Evolutionary conservation across 1,284 basidiomycete species (phyloP).

Genomic region (Moesziomyces globuligerus): DNA sequence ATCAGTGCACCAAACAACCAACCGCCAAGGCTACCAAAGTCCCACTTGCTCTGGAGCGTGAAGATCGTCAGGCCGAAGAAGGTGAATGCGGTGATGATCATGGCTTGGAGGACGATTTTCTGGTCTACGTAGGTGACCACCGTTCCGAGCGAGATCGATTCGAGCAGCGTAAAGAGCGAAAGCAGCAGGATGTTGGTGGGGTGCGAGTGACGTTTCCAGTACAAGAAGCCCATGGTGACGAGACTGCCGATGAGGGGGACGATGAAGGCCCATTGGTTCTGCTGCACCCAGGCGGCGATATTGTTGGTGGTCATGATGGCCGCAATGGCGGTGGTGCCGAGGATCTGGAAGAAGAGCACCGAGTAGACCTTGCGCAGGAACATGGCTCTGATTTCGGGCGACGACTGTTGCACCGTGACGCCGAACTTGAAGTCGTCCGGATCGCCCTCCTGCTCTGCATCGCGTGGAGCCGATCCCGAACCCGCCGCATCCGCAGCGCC

Average conservation of each 20-base stretch:
- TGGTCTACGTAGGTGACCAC: slow-evolving; percentile 80
- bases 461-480: slow-evolving; percentile 18
- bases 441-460: slow-evolving; percentile 56
- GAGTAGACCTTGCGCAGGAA: slow-evolving; percentile 63
- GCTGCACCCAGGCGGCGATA: slow-evolving; percentile 53
- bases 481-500: slow-evolving; percentile 30
- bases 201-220: slow-evolving; percentile 86
- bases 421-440: slow-evolving; percentile 65
- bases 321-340: slow-evolving; percentile 58
- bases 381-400: slow-evolving; percentile 61
- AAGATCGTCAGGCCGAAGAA: slow-evolving; percentile 83
- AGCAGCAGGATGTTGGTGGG: slow-evolving; percentile 83
- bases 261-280: slow-evolving; percentile 59
- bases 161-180: slow-evolving; percentile 69
- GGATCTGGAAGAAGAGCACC: slow-evolving; percentile 61
- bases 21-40: slow-evolving; percentile 84
- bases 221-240: slow-evolving; percentile 79
- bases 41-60: slow-evolving; percentile 77
- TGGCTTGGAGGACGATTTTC: slow-evolving; percentile 82
- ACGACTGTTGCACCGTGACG: slow-evolving; percentile 64
- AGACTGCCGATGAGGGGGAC: slow-evolving; percentile 79
- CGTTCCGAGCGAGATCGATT: slow-evolving; percentile 74
- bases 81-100: slow-evolving; percentile 85
- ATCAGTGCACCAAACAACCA: slow-evolving; percentile 78
- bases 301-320: slow-evolving; percentile 48